Evolutionary conservation across 345 rosid species (phyloP), one percentile per base, ranked within the genome.

Genomic region (Iberis pinnata): DNA sequence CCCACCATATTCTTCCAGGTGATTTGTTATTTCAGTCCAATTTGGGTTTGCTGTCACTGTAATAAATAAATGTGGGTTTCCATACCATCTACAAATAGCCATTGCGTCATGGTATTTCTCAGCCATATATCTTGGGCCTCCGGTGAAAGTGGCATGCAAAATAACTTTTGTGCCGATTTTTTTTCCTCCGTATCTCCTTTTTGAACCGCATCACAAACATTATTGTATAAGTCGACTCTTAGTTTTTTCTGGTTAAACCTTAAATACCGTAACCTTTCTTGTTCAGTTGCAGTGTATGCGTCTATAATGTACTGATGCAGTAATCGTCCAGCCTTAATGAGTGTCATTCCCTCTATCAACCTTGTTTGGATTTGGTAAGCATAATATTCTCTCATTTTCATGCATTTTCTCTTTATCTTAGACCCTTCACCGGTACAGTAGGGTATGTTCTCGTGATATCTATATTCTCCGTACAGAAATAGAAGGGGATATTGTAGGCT

Each of bases 51-150:
- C 26, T 0, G 31, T 31, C 0, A 46, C 4, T 0, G 22, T 58
- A 6, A 58, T 44, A 7, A 58, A 46, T 1, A 58, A 7, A 12
- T 46, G 1, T 8, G 54, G 63, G 11, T 58, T 35, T 0, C 18
- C 32, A 0, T 12, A 8, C 53, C 43, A 58, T 7, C 45, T 13
- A 2, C 43, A 58, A 1, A 58, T 58, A 1, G 37, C 36, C 32
- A 58, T 58, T 15, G 43, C 63, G 35, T 45, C 42, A 6, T 58
- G 53, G 19, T 58, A 58, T 3, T 24, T 45, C 2, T 58, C 41
- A 0, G 15, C 20, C 54, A 46, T 46, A 4, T 58, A 58, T 12
- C 36, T 8, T 4, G 53, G 63, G 0, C 43, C 12, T 0, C 20
- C 43, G 0, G 12, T 58, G 6, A 20, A 45, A 2, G 37, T 12